These are phyloP conservation scores for Dioscorea zingiberensis DNA, from an alignment of 106 monocot genomes.

Conservation along the genomic window DNA sequence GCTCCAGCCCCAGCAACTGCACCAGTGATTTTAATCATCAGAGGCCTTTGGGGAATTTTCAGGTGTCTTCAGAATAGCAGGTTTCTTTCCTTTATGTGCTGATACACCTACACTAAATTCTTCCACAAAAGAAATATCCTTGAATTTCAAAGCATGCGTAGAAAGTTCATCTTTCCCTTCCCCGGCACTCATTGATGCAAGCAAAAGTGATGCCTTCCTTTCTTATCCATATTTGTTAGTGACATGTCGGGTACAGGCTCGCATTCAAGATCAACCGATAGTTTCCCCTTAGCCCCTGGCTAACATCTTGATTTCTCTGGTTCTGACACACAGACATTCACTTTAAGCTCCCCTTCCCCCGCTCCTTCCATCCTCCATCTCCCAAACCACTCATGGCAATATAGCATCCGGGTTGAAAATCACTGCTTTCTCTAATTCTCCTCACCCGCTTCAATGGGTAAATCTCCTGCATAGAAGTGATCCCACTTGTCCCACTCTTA, in stretches of 20 bases:
- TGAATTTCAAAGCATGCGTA: conserved; percentile 89
- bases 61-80: conserved; percentile 34
- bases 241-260: conserved; percentile 85
- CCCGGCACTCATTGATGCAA: conserved; percentile 68
- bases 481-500: conserved; percentile 19
- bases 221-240: conserved; percentile 84
- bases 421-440: conserved; percentile 79
- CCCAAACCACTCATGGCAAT: conserved; percentile 84
- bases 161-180: conserved; percentile 49
- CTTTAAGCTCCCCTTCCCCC: conserved; percentile 85
- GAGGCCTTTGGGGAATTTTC: conserved; percentile 84
- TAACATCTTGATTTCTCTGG: conserved; percentile 63
- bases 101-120: conserved; percentile 67
- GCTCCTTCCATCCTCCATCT: conserved; percentile 93
- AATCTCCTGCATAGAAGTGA: conserved; percentile 53
- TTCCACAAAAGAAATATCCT: conserved; percentile 51
- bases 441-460: conserved; percentile 82
- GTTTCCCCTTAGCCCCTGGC: conserved; percentile 83
- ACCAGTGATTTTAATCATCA: conserved; percentile 21
- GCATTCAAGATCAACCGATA: conserved; percentile 88
- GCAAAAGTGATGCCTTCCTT: conserved; percentile 90
- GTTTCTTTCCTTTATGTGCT: conserved; percentile 60
- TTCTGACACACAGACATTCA: conserved; percentile 48
- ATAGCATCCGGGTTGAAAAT: conserved; percentile 85
- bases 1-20: no score